These are phyloP conservation scores for Oryza meyeriana DNA, from an alignment of 176 grass and related monocot genomes.

Conservation along the genomic window DNA sequence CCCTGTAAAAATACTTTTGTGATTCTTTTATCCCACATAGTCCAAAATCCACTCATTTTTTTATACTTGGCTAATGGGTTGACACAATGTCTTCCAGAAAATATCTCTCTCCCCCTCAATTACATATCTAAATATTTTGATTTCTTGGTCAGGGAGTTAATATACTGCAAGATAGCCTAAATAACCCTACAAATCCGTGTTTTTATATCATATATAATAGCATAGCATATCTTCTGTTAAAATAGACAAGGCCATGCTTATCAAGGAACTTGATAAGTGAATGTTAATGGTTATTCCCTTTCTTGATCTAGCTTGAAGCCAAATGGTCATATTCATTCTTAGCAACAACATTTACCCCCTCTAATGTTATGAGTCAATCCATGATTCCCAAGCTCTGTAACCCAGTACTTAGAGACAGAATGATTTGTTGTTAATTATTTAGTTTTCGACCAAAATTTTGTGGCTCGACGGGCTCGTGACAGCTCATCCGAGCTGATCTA, in stretches of 20 bases:
- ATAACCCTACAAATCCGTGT: neutral
- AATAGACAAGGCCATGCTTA: conserved; percentile 3
- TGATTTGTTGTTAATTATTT: neutral
- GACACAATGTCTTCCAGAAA: neutral
- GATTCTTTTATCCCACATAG: conserved; percentile 31
- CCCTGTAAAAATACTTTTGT: conserved; percentile 41
- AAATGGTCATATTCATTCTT: neutral
- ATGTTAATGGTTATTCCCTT: neutral
- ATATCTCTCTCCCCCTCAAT: neutral
- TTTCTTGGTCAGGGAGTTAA: neutral
- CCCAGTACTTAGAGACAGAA: neutral
- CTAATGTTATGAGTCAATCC: neutral
- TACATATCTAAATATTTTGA: neutral
- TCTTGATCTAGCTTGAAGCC: neutral
- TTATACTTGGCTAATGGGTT: conserved; percentile 13
- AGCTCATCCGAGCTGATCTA: neutral
- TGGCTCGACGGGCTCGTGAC: too few species aligned
- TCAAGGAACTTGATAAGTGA: neutral
- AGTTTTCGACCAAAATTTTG: too few species aligned
- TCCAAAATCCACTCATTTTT: conserved; percentile 30
- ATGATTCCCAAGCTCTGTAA: neutral
- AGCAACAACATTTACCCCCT: neutral
- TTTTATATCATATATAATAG: neutral
- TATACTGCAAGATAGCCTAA: neutral
- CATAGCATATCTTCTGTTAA: conserved; percentile 8